Evolutionary conservation across 306 rosid species (phyloP).

Genomic region (Canavalia ensiformis): DNA sequence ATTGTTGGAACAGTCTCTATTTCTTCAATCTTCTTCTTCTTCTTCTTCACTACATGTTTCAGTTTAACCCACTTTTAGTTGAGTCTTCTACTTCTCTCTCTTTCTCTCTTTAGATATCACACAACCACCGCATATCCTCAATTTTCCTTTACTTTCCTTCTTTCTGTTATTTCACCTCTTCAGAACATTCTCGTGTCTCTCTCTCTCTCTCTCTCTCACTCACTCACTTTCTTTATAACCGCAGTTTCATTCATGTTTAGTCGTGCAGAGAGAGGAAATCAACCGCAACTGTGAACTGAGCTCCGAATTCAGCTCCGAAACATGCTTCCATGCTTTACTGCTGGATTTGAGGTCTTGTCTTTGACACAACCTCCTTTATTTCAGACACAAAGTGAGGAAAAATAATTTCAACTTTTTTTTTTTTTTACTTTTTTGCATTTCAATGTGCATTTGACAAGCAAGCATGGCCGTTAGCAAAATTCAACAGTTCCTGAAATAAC

Average conservation of each 20-base stretch:
- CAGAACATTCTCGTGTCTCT: constrained; percentile 2
- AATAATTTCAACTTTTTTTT: background rate
- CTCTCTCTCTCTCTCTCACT: background rate
- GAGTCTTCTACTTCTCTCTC: constrained; percentile 16
- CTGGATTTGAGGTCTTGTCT: constrained; percentile 25
- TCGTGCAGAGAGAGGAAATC: constrained; percentile 9
- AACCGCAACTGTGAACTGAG: constrained; percentile 22
- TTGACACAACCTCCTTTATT: constrained; percentile 6
- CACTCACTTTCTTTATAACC: background rate
- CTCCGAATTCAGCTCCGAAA: constrained; percentile 36
- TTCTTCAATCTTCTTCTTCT: background rate
- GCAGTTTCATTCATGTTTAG: background rate
- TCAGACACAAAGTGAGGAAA: background rate
- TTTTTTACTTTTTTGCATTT: background rate
- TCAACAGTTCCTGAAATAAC: constrained; percentile 37
- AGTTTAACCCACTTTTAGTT: constrained; percentile 24
- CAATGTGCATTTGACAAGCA: constrained; percentile 22
- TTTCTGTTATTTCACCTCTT: constrained; percentile 6
- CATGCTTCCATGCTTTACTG: constrained; percentile 11
- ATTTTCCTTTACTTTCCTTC: background rate
- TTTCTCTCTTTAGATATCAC: background rate
- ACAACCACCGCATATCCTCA: background rate
- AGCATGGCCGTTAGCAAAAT: constrained; percentile 38
- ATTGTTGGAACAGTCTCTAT: constrained; percentile 40
- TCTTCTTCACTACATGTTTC: constrained; percentile 14